Percentiles rank a stretch among this genome's conserved stretches.
These are phyloP conservation scores for Candida sp. DNA, from an alignment of 1,139 yeast species.

Conservation along the genomic window DNA sequence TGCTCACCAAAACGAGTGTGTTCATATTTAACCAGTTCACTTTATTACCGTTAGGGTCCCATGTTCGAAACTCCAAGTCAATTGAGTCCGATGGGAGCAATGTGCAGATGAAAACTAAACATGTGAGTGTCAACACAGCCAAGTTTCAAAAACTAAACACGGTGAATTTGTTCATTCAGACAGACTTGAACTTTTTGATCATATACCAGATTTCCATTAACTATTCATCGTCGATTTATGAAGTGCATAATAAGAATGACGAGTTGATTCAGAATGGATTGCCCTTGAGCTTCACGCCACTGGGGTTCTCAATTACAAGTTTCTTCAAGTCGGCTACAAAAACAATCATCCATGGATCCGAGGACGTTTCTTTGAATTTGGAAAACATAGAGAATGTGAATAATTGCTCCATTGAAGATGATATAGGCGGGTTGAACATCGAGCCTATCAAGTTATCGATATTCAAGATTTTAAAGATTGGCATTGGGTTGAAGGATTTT, in stretches of 20 bases:
- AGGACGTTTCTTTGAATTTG: slow-evolving; percentile 24
- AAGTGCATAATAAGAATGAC: slow-evolving; percentile 29
- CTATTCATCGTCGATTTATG: slow-evolving; percentile 35
- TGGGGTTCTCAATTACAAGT: slow-evolving; percentile 30
- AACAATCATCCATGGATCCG: slow-evolving; percentile 31
- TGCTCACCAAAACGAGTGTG: slow-evolving; percentile 32
- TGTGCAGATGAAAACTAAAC: slow-evolving; percentile 28
- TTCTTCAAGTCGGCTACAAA: slow-evolving; percentile 42
- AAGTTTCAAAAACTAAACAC: slow-evolving; percentile 29
- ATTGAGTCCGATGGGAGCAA: slow-evolving; percentile 38
- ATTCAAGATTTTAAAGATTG: slow-evolving; percentile 39
- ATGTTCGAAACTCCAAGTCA: slow-evolving; percentile 33
- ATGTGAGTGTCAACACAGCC: slow-evolving; percentile 29
- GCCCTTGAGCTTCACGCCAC: slow-evolving; percentile 33
- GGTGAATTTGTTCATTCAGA: slow-evolving; percentile 38
- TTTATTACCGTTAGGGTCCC: slow-evolving; percentile 38
- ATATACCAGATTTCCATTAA: slow-evolving; percentile 38
- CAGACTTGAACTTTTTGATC: slow-evolving; percentile 34
- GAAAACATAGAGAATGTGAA: slow-evolving; percentile 44
- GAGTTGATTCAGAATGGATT: slow-evolving; percentile 36
- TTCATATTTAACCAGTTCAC: slow-evolving; percentile 33
- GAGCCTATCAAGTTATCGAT: slow-evolving; percentile 34
- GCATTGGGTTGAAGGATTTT: slow-evolving; percentile 33
- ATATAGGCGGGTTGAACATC: slow-evolving; percentile 27
- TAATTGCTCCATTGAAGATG: slow-evolving; percentile 36